A percentile compares a stretch with the other conserved stretches of the same genome.
These are phyloP conservation scores for Aspergillus oerlinghausenensis DNA, from an alignment of 2,329 filamentous ascomycete genomes.

Conservation along the genomic window DNA sequence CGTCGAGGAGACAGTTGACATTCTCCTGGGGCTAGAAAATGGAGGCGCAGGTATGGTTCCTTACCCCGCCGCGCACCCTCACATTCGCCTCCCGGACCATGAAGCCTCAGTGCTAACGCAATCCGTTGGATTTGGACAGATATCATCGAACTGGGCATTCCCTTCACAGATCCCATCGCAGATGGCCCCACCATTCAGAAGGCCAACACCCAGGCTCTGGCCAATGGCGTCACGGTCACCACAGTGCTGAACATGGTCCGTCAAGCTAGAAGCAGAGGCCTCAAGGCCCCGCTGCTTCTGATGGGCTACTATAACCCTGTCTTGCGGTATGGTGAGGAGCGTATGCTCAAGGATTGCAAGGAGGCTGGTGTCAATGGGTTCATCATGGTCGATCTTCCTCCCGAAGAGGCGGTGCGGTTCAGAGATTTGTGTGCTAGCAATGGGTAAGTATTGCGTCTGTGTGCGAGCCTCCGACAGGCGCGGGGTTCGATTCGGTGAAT, in stretches of 20 bases:
- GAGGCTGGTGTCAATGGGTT: slow-evolving; percentile 88
- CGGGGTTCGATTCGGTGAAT: not conserved
- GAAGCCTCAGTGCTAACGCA: not conserved
- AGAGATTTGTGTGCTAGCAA: slow-evolving; percentile 30
- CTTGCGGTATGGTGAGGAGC: slow-evolving; percentile 89
- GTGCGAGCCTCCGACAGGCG: not conserved
- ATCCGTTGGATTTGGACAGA: slow-evolving; percentile 51
- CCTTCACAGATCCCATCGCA: slow-evolving; percentile 96
- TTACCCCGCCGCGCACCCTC: not conserved
- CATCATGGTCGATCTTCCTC: slow-evolving; percentile 94
- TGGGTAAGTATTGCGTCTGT: slow-evolving; percentile 21
- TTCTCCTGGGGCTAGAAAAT: slow-evolving; percentile 84
- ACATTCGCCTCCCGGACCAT: not conserved
- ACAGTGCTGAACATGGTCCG: slow-evolving; percentile 79
- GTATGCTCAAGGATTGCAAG: slow-evolving; percentile 76
- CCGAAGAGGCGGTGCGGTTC: slow-evolving; percentile 85
- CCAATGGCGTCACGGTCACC: slow-evolving; percentile 81
- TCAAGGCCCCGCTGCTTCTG: slow-evolving; percentile 78
- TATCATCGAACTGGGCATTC: slow-evolving; percentile 90
- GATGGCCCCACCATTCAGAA: slow-evolving; percentile 97
- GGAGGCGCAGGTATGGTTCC: slow-evolving; percentile 71
- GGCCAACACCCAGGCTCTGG: slow-evolving; percentile 83
- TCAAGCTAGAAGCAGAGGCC: slow-evolving; percentile 69
- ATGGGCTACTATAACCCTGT: slow-evolving; percentile 99
- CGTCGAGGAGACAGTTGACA: slow-evolving; percentile 73